Percentiles rank a stretch among this genome's conserved stretches.
phyloP scores from a whole-genome alignment of 768 basidiomycete species.

The Mycena sanguinolenta region DNA sequence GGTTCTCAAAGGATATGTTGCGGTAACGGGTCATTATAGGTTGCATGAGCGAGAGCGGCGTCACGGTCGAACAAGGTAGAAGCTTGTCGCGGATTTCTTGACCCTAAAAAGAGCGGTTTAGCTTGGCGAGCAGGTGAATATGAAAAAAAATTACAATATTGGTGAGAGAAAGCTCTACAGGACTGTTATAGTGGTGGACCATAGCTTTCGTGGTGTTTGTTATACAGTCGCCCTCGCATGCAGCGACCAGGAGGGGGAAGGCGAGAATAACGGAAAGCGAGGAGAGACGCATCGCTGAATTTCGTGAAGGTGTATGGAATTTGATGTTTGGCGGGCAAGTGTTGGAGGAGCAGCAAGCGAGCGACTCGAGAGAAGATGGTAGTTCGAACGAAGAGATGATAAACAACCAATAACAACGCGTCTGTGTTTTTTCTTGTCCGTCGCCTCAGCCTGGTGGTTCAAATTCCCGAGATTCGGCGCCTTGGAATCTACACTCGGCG shows the following conservation, averaged over 20 bases:
- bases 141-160: slow-evolving; percentile 55
- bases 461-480: background rate
- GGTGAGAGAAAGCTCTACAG: slow-evolving; percentile 54
- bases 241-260: slow-evolving; percentile 56
- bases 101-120: slow-evolving; percentile 22
- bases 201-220: slow-evolving; percentile 69
- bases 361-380: background rate
- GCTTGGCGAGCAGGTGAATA: slow-evolving; percentile 24
- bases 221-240: slow-evolving; percentile 83
- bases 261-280: slow-evolving; percentile 41
- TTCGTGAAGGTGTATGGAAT: slow-evolving; percentile 7
- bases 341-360: background rate
- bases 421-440: background rate
- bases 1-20: slow-evolving; percentile 54
- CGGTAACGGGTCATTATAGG: slow-evolving; percentile 65
- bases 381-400: background rate
- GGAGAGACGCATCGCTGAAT: slow-evolving; percentile 34
- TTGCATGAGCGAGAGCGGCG: slow-evolving; percentile 51
- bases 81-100: slow-evolving; percentile 28
- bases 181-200: slow-evolving; percentile 61
- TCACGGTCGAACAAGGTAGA: slow-evolving; percentile 26
- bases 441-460: too few relatives aligned
- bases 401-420: slow-evolving; percentile 17
- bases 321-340: slow-evolving; percentile 22
- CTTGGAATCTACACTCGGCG: too few relatives aligned